Base-by-base conservation (phyloP, 78 protist genomes). In the Dictyostelium capitatum region DNA sequence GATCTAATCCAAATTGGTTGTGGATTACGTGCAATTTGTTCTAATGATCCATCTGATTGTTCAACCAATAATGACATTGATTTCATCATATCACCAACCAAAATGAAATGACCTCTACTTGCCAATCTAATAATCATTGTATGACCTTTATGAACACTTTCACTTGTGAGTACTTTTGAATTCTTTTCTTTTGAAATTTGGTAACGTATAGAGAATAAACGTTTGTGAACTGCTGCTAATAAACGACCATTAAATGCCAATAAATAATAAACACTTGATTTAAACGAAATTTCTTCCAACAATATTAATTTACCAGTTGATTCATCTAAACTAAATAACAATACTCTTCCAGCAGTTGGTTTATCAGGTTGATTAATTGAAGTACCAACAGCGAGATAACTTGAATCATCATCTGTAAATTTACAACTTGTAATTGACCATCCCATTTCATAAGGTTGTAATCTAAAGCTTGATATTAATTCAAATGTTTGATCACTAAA, bases 61-160 rank as follows among this genome's bases (percentile, higher is more conserved):
- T 23, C 62, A 3, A n/a, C 43, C 48, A 95, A 89, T 19, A 98
- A 79, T 19, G 96, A 32, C 56, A 97, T 47, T n/a, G 94, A 67
- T 57, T 95, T 95, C 98, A 97, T 96, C 74, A 97, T 67, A 74
- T 98, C 98, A n/a, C 98, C 98, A 25, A 94, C 99, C 3, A 98
- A 41, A 19, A 97, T 84, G 81, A 96, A 97, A 72, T 98, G 98
- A 37, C 98, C 99, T 57, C 96, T 77, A 12, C 90, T 7, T 51
- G 53, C 80, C 32, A 97, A 48, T 25, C 20, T 83, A n/a, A 83
- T 48, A 6, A 75, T 94, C 32, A 97, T 72, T 23, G 97, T 90
- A 59, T 94, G 96, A 14, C 98, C 98, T 53, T 81, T 81, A 81
- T 96, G 90, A 6, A 47, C 43, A 91, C 80, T 64, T 74, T 94